Evolutionary conservation across 768 basidiomycete genomes (phyloP).

Genomic region (Naganishia vaughanmartiniae): DNA sequence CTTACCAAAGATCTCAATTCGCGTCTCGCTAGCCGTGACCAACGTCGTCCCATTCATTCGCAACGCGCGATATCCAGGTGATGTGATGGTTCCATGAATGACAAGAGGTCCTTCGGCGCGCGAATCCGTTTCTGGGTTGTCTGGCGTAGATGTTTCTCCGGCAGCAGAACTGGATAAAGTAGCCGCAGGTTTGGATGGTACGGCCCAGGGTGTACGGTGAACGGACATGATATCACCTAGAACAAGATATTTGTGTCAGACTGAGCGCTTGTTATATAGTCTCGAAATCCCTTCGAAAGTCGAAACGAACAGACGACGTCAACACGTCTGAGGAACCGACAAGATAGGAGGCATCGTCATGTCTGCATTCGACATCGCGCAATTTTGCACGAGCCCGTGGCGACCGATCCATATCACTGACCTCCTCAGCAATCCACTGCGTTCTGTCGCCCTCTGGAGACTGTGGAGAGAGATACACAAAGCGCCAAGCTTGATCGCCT

Average conservation of each 20-base stretch:
- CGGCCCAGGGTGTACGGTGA: conserved; percentile 3
- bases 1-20: conserved; percentile 11
- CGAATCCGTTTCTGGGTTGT: neutral
- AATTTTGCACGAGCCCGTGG: too few species aligned
- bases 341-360: too few species aligned
- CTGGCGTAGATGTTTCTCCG: neutral
- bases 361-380: too few species aligned
- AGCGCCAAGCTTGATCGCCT: too few species aligned
- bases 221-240: conserved; percentile 1
- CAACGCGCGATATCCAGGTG: conserved; percentile 1
- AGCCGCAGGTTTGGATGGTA: neutral
- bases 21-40: conserved; percentile 8
- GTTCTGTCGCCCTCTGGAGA: too few species aligned
- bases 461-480: too few species aligned
- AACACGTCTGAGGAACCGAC: too few species aligned
- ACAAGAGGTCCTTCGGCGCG: neutral
- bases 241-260: neutral
- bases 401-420: too few species aligned
- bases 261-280: too few species aligned
- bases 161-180: neutral
- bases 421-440: too few species aligned
- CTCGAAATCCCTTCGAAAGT: too few species aligned
- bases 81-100: neutral
- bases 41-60: neutral
- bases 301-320: too few species aligned